These are phyloP conservation scores for Pleurotus djamor DNA, from an alignment of 768 basidiomycete species.

Conservation along the genomic window DNA sequence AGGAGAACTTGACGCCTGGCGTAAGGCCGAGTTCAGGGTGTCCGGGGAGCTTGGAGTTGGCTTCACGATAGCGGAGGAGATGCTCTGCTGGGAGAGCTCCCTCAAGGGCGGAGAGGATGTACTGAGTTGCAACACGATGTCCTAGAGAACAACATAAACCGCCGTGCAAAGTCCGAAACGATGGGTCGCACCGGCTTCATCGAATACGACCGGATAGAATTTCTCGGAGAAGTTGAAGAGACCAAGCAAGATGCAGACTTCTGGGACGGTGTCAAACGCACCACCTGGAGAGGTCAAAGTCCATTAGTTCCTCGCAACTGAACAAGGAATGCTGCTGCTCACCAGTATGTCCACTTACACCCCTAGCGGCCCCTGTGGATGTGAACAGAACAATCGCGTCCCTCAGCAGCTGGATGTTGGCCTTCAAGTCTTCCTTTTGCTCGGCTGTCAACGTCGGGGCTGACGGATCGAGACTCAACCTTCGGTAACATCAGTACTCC, in stretches of 20 bases:
- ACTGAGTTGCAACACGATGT: slow-evolving; percentile 90
- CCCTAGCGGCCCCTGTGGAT: slow-evolving; percentile 80
- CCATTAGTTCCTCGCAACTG: slow-evolving; percentile 1
- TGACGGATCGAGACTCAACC: slow-evolving; percentile 71
- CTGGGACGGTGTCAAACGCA: slow-evolving; percentile 78
- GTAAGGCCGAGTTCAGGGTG: slow-evolving; percentile 90
- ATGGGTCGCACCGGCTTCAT: slow-evolving; percentile 66
- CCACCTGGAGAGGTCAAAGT: slow-evolving; percentile 37
- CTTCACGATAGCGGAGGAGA: slow-evolving; percentile 82
- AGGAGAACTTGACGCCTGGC: slow-evolving; percentile 92
- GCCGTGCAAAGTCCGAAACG: neutral
- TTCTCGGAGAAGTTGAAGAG: slow-evolving; percentile 66
- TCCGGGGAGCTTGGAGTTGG: slow-evolving; percentile 83
- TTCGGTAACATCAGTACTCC: slow-evolving; percentile 19
- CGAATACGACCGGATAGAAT: slow-evolving; percentile 70
- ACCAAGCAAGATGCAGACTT: slow-evolving; percentile 76
- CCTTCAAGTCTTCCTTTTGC: slow-evolving; percentile 53
- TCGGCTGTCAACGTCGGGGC: slow-evolving; percentile 61
- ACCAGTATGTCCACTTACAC: slow-evolving; percentile 88
- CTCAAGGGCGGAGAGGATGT: slow-evolving; percentile 77
- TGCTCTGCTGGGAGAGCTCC: slow-evolving; percentile 72
- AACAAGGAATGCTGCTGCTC: neutral
- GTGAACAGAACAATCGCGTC: slow-evolving; percentile 89
- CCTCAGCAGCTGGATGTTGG: slow-evolving; percentile 79
- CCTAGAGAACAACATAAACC: slow-evolving; percentile 37